Conservation (phyloP, 176 grass and related monocot species). For the Paspalum notatum region DNA sequence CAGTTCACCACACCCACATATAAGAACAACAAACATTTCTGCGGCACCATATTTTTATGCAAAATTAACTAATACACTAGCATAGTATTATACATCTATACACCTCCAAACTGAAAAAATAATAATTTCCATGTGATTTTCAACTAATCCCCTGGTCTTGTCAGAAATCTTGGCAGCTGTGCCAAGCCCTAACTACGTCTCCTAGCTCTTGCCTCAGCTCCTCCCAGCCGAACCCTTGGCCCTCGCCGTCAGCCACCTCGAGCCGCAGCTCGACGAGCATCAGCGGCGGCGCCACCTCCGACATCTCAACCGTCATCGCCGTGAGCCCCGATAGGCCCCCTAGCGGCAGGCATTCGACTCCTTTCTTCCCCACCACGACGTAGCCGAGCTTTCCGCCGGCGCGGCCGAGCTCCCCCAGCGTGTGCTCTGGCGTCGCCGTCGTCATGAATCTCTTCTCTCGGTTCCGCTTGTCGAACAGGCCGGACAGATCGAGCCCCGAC, state of each 20-base stretch:
- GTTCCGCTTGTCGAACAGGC: slow-evolving; percentile 51
- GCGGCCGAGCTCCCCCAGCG: slow-evolving; percentile 57
- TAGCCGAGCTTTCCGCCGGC: slow-evolving; percentile 64
- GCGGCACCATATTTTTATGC: neutral
- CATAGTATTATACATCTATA: neutral
- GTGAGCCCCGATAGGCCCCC: slow-evolving; percentile 29
- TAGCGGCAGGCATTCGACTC: slow-evolving; percentile 9
- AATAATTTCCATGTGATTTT: slow-evolving; percentile 11
- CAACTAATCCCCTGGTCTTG: neutral
- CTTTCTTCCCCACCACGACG: slow-evolving; percentile 55
- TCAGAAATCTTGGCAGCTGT: slow-evolving; percentile 54
- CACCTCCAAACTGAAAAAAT: slow-evolving; percentile 12
- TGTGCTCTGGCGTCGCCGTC: slow-evolving; percentile 53
- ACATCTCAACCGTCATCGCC: slow-evolving; percentile 65
- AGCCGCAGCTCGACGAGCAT: slow-evolving; percentile 69
- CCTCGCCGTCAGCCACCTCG: slow-evolving; percentile 35
- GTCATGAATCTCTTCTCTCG: slow-evolving; percentile 69
- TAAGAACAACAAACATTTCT: neutral
- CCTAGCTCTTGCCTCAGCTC: slow-evolving; percentile 69
- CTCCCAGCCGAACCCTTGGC: slow-evolving; percentile 60
- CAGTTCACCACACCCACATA: too few species aligned
- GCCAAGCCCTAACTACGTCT: slow-evolving; percentile 70
- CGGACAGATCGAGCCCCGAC: slow-evolving; percentile 67
- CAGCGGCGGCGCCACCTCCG: slow-evolving; percentile 62
- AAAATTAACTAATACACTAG: slow-evolving; percentile 2